Percentiles rank a stretch among this genome's conserved stretches.
Evolutionary conservation across 305 asterid genomes (phyloP).

Genomic region (Plantago rigida): DNA sequence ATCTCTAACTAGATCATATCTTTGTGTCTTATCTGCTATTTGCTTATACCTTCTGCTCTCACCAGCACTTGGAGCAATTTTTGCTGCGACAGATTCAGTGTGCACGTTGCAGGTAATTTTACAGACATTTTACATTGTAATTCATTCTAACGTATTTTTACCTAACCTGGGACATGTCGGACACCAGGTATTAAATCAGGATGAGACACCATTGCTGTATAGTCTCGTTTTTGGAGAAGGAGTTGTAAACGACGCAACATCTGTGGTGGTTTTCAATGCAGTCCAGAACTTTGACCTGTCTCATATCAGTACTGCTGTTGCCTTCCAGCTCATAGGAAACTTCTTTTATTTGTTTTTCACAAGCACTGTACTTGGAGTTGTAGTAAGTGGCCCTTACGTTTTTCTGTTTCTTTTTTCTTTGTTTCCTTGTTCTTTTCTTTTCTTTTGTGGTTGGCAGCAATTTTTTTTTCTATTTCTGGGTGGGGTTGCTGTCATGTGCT

Average conservation of each 20-base stretch:
- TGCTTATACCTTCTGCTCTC: conserved; percentile 14
- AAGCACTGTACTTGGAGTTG: conserved; percentile 50
- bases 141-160: background rate
- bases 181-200: conserved; percentile 52
- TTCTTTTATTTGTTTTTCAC: conserved; percentile 45
- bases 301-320: conserved; percentile 32
- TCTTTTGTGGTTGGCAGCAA: too few species aligned
- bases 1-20: background rate
- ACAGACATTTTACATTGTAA: conserved; percentile 16
- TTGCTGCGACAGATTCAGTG: conserved; percentile 59
- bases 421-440: background rate
- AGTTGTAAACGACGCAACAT: conserved; percentile 61
- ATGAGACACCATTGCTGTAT: conserved; percentile 53
- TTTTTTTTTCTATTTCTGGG: conserved; percentile 1
- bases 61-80: conserved; percentile 58
- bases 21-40: conserved; percentile 5
- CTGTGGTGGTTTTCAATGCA: conserved; percentile 64
- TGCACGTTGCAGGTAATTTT: conserved; percentile 52
- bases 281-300: conserved; percentile 54
- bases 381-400: conserved; percentile 31
- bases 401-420: conserved; percentile 9
- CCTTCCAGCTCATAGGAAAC: conserved; percentile 43
- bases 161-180: conserved; percentile 12
- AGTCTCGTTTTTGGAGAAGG: conserved; percentile 60
- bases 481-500: background rate